Conservation (phyloP, 805 yeast genomes). For the Yarrowia osloensis region DNA sequence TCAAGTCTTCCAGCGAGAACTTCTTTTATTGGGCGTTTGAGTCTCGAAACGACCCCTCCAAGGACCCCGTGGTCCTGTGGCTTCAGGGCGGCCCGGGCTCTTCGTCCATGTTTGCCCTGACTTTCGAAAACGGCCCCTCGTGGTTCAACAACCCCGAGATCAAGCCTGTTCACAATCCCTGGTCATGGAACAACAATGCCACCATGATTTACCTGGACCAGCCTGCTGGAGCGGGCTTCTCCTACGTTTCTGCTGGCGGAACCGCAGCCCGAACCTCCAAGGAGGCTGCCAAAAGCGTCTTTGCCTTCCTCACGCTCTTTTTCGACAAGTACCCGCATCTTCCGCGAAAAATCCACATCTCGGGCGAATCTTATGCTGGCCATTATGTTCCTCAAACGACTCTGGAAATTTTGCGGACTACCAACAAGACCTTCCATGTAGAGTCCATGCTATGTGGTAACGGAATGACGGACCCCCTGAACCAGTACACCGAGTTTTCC, state of each 20-base stretch:
- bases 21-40: constrained; percentile 79
- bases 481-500: constrained; percentile 73
- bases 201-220: constrained; percentile 79
- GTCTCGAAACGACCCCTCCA: constrained; percentile 75
- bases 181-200: constrained; percentile 79
- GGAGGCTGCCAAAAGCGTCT: constrained; percentile 76
- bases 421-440: constrained; percentile 57
- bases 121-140: constrained; percentile 81
- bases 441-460: constrained; percentile 84
- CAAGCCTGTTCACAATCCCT: constrained; percentile 64
- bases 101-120: constrained; percentile 74
- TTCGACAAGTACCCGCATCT: constrained; percentile 57
- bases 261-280: constrained; percentile 53
- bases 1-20: constrained; percentile 73
- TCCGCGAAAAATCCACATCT: constrained; percentile 63
- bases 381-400: constrained; percentile 83
- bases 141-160: constrained; percentile 56
- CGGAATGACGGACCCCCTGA: constrained; percentile 76
- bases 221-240: constrained; percentile 78
- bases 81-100: constrained; percentile 89
- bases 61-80: constrained; percentile 79
- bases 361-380: constrained; percentile 86
- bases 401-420: constrained; percentile 62
- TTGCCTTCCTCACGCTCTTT: constrained; percentile 70
- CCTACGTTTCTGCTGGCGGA: constrained; percentile 50